Conservation (phyloP, 306 rosid genomes). For the Abrus pulchellus region DNA sequence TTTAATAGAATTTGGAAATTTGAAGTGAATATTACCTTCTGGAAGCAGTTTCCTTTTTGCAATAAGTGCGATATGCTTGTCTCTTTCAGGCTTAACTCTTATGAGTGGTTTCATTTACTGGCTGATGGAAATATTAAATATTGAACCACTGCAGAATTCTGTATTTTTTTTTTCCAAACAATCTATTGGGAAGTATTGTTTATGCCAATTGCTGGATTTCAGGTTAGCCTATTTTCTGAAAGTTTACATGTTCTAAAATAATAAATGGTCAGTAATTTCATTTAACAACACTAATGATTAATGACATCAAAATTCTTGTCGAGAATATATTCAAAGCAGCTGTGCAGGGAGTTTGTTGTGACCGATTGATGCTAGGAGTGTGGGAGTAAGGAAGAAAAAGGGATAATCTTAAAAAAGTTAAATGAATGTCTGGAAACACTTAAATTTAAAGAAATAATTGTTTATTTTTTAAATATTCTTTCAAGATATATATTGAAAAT, state of each 20-base stretch:
- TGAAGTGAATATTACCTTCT: conserved; percentile 54
- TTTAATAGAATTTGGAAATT: conserved; percentile 49
- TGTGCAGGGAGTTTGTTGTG: background rate
- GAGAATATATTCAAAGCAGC: background rate
- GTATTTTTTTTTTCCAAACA: conserved; percentile 15
- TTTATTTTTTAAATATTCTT: no score
- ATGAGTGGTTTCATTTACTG: conserved; percentile 48
- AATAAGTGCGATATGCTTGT: conserved; percentile 60
- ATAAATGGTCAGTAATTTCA: conserved; percentile 5
- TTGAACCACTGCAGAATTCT: conserved; percentile 41
- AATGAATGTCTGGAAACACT: no score
- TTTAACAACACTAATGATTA: background rate
- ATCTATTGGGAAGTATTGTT: conserved; percentile 9
- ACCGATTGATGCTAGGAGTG: background rate
- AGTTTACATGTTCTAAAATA: background rate
- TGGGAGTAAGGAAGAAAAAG: background rate
- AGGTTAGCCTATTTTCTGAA: conserved; percentile 5
- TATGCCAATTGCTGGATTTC: conserved; percentile 15
- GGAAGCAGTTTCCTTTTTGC: conserved; percentile 63
- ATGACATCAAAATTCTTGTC: background rate
- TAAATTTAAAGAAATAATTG: no score
- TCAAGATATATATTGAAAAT: no score
- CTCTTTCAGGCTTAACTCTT: conserved; percentile 34
- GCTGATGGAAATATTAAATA: conserved; percentile 30
- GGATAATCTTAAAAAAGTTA: no score